Percentiles rank a stretch among this genome's conserved stretches.
Evolutionary conservation across 257 asterid species (phyloP).

Genomic region (Craterostigma plantagineum): DNA sequence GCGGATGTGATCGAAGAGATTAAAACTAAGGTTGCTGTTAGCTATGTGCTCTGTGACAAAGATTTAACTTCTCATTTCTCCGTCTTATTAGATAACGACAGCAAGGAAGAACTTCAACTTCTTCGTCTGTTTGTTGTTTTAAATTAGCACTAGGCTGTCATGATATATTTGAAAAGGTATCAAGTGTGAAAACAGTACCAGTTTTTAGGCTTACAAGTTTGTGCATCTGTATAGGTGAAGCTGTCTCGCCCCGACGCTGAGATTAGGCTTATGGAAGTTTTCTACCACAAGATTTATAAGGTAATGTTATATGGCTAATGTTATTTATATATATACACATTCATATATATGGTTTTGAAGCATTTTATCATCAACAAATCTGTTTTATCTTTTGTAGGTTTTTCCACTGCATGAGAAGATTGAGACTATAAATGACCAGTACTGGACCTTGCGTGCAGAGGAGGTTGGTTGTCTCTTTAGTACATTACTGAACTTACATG

Average conservation of each 20-base stretch:
- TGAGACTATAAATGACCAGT: conserved; percentile 89
- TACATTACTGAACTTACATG: conserved; percentile 1
- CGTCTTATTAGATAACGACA: too few relatives aligned
- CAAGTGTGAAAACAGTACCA: too few relatives aligned
- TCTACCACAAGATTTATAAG: conserved; percentile 56
- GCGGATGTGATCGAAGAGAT: conserved; percentile 94
- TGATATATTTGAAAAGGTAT: too few relatives aligned
- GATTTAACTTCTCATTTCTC: not conserved
- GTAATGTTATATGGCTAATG: conserved; percentile 12
- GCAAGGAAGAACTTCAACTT: too few relatives aligned
- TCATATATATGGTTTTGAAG: not conserved
- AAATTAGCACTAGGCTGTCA: too few relatives aligned
- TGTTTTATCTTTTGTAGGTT: conserved; percentile 31
- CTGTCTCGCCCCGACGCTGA: conserved; percentile 49
- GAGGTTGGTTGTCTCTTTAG: conserved; percentile 26
- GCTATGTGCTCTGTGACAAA: conserved; percentile 1
- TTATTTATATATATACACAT: not conserved
- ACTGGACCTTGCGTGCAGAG: conserved; percentile 97
- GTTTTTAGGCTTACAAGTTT: not conserved
- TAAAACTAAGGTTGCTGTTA: conserved; percentile 58
- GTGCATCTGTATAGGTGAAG: conserved; percentile 27
- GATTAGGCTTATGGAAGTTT: conserved; percentile 53
- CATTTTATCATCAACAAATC: not conserved
- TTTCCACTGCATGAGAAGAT: conserved; percentile 75
- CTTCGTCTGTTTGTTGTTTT: too few relatives aligned